Conservation (phyloP, 352 stramenopile genomes). For the Thraustotheca clavata region DNA sequence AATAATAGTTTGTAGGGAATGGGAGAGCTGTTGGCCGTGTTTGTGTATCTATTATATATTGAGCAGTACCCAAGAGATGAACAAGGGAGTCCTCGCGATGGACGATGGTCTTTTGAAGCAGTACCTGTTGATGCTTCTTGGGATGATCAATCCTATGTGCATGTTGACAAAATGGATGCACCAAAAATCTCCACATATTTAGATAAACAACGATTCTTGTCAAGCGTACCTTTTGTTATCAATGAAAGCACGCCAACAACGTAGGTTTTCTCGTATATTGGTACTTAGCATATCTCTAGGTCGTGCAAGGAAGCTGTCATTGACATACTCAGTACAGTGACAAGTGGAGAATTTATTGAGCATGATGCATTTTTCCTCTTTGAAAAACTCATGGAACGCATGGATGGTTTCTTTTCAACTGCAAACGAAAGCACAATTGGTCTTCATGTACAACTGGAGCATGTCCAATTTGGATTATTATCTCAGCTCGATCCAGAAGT, state of each 20-base stretch:
- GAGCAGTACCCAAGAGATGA: conserved; percentile 40
- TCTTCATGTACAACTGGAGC: conserved; percentile 58
- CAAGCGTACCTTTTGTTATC: conserved; percentile 38
- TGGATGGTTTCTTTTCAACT: conserved; percentile 60
- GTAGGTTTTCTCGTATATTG: conserved; percentile 25
- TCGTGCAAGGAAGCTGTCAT: conserved; percentile 45
- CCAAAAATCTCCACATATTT: conserved; percentile 29
- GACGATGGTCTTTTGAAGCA: background rate
- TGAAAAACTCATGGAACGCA: conserved; percentile 64
- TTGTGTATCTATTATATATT: conserved; percentile 61
- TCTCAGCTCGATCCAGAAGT: conserved; percentile 51
- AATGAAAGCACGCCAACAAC: conserved; percentile 39
- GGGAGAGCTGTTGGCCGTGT: conserved; percentile 59
- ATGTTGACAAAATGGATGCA: conserved; percentile 56
- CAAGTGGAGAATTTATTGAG: conserved; percentile 37
- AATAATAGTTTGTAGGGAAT: conserved; percentile 33
- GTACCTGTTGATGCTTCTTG: conserved; percentile 24
- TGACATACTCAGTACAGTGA: conserved; percentile 46
- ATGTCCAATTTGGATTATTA: conserved; percentile 59
- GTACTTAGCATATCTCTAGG: conserved; percentile 14
- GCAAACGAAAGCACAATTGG: conserved; percentile 18
- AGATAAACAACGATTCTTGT: conserved; percentile 32
- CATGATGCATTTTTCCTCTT: conserved; percentile 58
- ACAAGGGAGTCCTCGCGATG: background rate
- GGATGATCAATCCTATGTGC: conserved; percentile 58